phyloP scores from a whole-genome alignment of 257 asterid species.

The Fraxinus cuspidata region DNA sequence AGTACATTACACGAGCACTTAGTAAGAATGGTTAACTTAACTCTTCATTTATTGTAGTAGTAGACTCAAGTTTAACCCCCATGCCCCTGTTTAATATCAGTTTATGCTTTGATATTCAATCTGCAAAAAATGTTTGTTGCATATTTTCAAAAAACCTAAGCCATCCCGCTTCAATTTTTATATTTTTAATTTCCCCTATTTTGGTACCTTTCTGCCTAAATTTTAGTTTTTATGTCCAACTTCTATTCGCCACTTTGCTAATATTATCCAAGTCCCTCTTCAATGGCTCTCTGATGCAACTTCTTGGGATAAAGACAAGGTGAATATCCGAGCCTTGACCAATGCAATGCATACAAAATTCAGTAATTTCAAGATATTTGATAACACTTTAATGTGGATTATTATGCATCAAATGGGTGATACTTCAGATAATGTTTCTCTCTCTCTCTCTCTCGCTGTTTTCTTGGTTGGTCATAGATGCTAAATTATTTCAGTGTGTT shows the following conservation, averaged over 20 bases:
- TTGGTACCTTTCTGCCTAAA: neutral
- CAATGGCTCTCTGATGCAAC: neutral
- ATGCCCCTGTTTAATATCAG: neutral
- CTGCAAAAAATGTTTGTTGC: neutral
- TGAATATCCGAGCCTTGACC: neutral
- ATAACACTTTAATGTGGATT: neutral
- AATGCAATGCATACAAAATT: neutral
- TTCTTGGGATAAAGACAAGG: slow-evolving; percentile 13
- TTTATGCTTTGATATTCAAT: neutral
- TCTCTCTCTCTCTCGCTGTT: neutral
- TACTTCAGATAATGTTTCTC: no score
- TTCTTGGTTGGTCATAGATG: neutral
- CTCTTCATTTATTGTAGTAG: neutral
- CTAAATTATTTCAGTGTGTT: neutral
- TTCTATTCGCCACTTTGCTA: neutral
- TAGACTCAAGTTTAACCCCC: neutral
- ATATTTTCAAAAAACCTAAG: neutral
- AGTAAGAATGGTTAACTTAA: neutral
- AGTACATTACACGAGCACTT: neutral
- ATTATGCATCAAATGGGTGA: neutral
- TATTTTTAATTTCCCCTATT: neutral
- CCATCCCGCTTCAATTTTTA: neutral
- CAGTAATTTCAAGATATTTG: neutral
- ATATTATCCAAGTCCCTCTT: neutral
- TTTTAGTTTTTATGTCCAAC: neutral